phyloP scores from a whole-genome alignment of 202 grass and related monocot genomes.

The Brachypodium distachyon region DNA sequence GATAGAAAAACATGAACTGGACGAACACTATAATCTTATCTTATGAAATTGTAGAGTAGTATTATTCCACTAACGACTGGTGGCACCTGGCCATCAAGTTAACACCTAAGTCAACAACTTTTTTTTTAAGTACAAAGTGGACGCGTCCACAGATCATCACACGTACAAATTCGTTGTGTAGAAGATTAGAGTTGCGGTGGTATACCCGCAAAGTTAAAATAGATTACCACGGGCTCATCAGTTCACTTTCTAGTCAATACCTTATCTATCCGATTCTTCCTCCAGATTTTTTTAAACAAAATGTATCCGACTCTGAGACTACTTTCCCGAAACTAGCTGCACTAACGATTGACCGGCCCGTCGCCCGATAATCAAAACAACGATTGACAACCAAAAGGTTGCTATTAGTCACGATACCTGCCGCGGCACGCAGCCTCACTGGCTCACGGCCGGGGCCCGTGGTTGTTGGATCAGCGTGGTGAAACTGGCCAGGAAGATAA shows the following conservation, averaged over 20 bases:
- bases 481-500: not conserved
- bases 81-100: no score
- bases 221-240: not conserved
- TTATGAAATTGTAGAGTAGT: no score
- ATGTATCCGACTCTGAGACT: not conserved
- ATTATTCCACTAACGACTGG: no score
- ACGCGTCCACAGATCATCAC: no score
- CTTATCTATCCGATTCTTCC: not conserved
- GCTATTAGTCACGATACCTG: not conserved
- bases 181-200: no score
- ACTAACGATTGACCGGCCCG: not conserved
- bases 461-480: not conserved
- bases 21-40: no score
- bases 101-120: no score
- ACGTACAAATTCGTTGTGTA: no score
- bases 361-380: not conserved
- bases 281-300: no score
- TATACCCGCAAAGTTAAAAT: no score
- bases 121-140: no score
- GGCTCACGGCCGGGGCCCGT: not conserved
- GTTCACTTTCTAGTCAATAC: not conserved
- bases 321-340: not conserved
- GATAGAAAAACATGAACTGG: no score
- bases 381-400: not conserved
- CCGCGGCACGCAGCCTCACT: not conserved